phyloP scores from a whole-genome alignment of 192 early-diverging fungal genomes.

The Nowakowskiella sp. region DNA sequence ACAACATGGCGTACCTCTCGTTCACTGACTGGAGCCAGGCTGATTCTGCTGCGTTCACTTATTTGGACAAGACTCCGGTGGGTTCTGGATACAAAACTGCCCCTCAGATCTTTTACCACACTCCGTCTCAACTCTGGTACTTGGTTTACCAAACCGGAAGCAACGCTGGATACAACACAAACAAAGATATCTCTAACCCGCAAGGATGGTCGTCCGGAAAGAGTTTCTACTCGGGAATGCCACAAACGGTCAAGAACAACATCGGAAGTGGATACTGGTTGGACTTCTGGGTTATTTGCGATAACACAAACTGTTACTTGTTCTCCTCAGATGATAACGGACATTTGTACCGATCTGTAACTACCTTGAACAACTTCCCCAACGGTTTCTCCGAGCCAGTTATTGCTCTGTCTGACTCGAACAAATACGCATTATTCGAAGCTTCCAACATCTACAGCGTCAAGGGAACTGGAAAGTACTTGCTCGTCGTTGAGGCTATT shows the following conservation, averaged over 20 bases:
- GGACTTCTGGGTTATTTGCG: constrained; percentile 9
- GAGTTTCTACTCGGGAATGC: background rate
- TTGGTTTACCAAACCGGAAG: constrained; percentile 14
- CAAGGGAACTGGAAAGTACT: background rate
- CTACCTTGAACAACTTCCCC: background rate
- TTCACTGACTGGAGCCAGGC: constrained; percentile 12
- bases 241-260: constrained; percentile 9
- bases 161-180: constrained; percentile 7
- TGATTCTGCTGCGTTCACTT: constrained; percentile 5
- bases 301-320: constrained; percentile 4
- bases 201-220: constrained; percentile 2
- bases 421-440: background rate
- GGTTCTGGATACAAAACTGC: constrained; percentile 13
- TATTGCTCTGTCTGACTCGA: background rate
- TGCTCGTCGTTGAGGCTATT: no score
- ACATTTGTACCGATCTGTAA: background rate
- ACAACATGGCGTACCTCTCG: constrained; percentile 13
- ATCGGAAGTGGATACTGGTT: constrained; percentile 1
- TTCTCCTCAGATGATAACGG: constrained; percentile 6
- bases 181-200: constrained; percentile 3
- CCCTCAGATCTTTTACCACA: constrained; percentile 16
- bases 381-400: background rate
- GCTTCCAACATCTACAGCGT: background rate
- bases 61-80: constrained; percentile 1
- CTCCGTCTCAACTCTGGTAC: constrained; percentile 7